phyloP scores from a whole-genome alignment of 148 eudicot species.

The Selenicereus undatus region DNA sequence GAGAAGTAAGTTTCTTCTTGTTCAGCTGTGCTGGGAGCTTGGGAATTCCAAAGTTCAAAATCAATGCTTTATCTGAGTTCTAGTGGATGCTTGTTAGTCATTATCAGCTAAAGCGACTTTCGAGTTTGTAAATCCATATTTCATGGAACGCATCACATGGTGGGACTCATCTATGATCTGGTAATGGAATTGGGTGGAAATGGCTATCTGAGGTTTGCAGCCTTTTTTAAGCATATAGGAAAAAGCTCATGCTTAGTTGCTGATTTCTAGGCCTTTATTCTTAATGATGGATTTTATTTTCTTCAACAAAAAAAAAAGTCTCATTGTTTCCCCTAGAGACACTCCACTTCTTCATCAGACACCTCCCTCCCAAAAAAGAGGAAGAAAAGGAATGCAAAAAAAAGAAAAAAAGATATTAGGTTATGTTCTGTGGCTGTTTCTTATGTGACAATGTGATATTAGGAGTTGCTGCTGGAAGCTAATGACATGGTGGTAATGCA shows the following conservation, averaged over 20 bases:
- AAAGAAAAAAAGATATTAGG: no score
- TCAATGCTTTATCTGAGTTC: neutral
- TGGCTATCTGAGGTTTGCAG: constrained; percentile 6
- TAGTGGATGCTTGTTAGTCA: constrained; percentile 9
- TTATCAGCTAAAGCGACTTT: neutral
- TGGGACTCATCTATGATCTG: constrained; percentile 17
- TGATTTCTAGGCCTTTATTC: constrained; percentile 14
- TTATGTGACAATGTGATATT: no score
- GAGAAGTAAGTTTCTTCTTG: constrained; percentile 9
- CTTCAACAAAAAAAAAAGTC: neutral
- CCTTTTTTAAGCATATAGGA: constrained; percentile 16
- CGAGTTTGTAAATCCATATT: constrained; percentile 8
- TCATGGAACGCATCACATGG: constrained; percentile 18
- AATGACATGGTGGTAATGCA: no score
- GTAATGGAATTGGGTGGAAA: constrained; percentile 2
- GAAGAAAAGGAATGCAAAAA: no score
- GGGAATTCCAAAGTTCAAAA: neutral
- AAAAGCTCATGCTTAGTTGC: constrained; percentile 14
- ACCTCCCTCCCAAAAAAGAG: neutral
- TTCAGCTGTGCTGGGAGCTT: neutral
- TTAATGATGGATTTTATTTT: constrained; percentile 5
- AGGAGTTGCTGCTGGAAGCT: no score
- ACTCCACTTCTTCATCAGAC: constrained; percentile 8
- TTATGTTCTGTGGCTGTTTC: no score
- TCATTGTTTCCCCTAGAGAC: neutral